Conservation (phyloP, 352 stramenopile genomes). For the Phytopythium boreale region DNA sequence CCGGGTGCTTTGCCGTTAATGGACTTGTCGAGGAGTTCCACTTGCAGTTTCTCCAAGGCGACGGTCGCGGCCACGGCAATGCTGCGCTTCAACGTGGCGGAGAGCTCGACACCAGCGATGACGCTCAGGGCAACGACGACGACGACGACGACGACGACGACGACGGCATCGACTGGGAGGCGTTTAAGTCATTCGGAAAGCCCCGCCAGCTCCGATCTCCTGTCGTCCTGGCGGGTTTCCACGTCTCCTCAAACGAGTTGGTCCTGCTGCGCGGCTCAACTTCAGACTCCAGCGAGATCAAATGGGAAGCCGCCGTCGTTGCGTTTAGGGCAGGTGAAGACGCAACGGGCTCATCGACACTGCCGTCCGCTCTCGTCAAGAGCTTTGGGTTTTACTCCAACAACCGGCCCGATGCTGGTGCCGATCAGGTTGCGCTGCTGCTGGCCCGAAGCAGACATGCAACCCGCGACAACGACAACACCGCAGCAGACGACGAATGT, state of each 20-base stretch:
- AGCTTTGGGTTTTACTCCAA: constrained; percentile 43
- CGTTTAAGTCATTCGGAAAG: constrained; percentile 22
- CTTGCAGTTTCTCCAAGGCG: constrained; percentile 26
- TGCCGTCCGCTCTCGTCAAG: constrained; percentile 6
- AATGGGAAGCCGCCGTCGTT: constrained; percentile 18
- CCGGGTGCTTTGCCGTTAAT: constrained; percentile 30
- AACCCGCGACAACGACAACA: background rate
- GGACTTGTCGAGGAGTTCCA: constrained; percentile 31
- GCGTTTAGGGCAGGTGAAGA: background rate
- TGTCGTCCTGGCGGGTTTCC: background rate
- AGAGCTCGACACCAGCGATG: background rate
- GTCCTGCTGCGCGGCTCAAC: background rate
- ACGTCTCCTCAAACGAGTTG: background rate
- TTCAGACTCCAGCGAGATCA: background rate
- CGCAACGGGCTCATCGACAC: constrained; percentile 8
- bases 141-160: constrained; percentile 28
- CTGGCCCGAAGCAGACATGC: background rate
- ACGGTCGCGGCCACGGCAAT: background rate
- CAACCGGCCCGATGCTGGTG: background rate
- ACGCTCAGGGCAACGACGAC: constrained; percentile 14
- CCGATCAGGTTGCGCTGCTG: background rate
- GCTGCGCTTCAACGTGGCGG: background rate
- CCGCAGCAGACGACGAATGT: background rate
- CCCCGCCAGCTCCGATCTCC: background rate
- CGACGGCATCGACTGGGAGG: constrained; percentile 58